Evolutionary conservation across 1,284 basidiomycete species (phyloP).

Genomic region (Pulchroboletus neoregius): DNA sequence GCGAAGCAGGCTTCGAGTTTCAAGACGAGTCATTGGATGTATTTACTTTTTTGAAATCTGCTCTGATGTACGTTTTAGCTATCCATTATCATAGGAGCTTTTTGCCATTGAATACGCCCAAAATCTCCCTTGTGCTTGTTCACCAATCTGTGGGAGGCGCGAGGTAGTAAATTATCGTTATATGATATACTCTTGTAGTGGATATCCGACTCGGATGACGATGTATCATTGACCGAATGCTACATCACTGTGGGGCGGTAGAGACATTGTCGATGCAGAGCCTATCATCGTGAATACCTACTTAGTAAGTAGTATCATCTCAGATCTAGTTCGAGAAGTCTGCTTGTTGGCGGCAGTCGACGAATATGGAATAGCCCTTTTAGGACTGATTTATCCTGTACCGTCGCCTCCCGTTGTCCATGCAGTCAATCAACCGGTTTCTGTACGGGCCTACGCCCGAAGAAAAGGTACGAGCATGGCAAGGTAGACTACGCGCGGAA

Average conservation of each 20-base stretch:
- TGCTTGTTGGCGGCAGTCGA: neutral
- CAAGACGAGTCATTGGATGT: slow-evolving; percentile 10
- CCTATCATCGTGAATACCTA: too few species aligned
- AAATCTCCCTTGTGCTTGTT: neutral
- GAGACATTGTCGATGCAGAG: too few species aligned
- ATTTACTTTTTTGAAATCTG: slow-evolving; percentile 4
- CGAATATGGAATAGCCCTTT: slow-evolving; percentile 19
- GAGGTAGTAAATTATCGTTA: too few species aligned
- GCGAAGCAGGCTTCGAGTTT: slow-evolving; percentile 10
- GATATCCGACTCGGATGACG: neutral
- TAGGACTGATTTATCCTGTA: slow-evolving; percentile 9
- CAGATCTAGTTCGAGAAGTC: too few species aligned
- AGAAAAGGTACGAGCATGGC: slow-evolving; percentile 88
- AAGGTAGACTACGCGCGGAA: slow-evolving; percentile 76
- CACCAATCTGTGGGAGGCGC: neutral
- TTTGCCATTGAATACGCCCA: neutral
- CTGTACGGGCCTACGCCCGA: slow-evolving; percentile 94
- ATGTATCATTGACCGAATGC: neutral
- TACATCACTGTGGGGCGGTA: too few species aligned
- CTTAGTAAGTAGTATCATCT: too few species aligned
- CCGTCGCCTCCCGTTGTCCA: slow-evolving; percentile 31
- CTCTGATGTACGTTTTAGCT: slow-evolving; percentile 13
- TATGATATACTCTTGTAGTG: too few species aligned
- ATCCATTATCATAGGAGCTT: slow-evolving; percentile 5
- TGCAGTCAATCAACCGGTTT: slow-evolving; percentile 88